Evolutionary conservation across 495 filamentous ascomycete genomes (phyloP), one percentile per base, ranked within the genome.

Genomic region (Evernia prunastri): DNA sequence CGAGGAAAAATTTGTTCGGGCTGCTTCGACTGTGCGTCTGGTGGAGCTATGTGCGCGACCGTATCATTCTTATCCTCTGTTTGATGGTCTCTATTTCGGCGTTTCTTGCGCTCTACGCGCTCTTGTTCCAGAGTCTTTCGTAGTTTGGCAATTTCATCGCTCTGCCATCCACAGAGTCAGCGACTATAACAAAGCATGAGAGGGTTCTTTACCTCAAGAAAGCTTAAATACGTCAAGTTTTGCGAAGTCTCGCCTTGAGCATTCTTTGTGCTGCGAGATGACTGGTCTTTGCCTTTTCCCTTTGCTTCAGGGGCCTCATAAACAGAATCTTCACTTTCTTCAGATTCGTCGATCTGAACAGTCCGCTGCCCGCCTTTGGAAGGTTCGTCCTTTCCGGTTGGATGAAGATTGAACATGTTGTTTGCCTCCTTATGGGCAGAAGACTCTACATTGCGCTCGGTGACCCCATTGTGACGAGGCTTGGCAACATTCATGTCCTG

Each of bases 121-220:
- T 82, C 80, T 53, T 80, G 76, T 62, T 82, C 80, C 23, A 82
- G 63, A 1, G 75, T 79, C 68, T 76, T 81, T 51, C 80, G 76
- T 23, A 82, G 70, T 59, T 76, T 74, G 25, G 77, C 72, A 66
- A 82, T 80, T 65, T 81, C 78, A 61, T 75, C 70, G 69, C 76
- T 74, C 77, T 79, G 53, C 9, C 57, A 51, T 62, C 27, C 23
- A 64, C 54, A 27, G 27, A 37, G 51, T 64, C n/a, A 64, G 62
- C 56, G 47, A 39, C 11, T 59, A 35, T 27, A 33, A 18, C 3
- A 49, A 39, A 45, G 27, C 18, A 58, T 27, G 1, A 40, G 12
- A 4, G 7, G 17, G 13, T 4, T 27, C 23, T 73, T 73, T 61
- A 77, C 76, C 71, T 82, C 77, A 63, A 82, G 71, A 42, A 79